Evolutionary conservation across 768 basidiomycete species (phyloP).

Genomic region (Podaxis rugospora): DNA sequence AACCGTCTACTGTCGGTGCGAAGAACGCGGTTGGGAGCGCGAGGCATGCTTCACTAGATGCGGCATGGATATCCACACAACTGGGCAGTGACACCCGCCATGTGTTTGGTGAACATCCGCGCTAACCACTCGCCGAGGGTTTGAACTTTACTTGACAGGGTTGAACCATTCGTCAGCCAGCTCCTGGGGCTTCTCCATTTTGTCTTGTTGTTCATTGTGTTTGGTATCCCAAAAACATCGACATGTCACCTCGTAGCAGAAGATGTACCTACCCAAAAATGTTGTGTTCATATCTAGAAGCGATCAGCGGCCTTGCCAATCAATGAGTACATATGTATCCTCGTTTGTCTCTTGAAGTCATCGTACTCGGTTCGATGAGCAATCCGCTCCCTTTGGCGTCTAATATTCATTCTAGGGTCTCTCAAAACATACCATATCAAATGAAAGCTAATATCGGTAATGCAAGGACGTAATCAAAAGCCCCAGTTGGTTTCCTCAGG

Average conservation of each 20-base stretch:
- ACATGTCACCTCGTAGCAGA: not conserved
- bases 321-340: not conserved
- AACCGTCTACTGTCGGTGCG: not conserved
- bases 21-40: too few species aligned
- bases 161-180: too few species aligned
- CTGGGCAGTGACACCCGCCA: too few species aligned
- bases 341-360: not conserved
- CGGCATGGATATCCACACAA: too few species aligned
- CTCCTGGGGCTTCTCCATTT: too few species aligned
- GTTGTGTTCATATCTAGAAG: not conserved
- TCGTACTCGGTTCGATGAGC: not conserved
- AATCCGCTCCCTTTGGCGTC: not conserved
- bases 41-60: too few species aligned
- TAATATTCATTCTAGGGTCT: not conserved
- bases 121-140: too few species aligned
- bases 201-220: not conserved
- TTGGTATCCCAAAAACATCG: not conserved
- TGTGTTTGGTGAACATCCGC: too few species aligned
- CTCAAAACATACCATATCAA: not conserved
- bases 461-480: not conserved
- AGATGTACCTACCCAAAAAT: not conserved
- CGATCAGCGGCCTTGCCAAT: not conserved
- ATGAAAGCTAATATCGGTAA: not conserved
- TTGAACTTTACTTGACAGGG: too few species aligned
- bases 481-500: not conserved